Evolutionary conservation across 169 alveolate species (phyloP), one percentile per base, ranked within the genome.

Genomic region (Perkinsus olseni): DNA sequence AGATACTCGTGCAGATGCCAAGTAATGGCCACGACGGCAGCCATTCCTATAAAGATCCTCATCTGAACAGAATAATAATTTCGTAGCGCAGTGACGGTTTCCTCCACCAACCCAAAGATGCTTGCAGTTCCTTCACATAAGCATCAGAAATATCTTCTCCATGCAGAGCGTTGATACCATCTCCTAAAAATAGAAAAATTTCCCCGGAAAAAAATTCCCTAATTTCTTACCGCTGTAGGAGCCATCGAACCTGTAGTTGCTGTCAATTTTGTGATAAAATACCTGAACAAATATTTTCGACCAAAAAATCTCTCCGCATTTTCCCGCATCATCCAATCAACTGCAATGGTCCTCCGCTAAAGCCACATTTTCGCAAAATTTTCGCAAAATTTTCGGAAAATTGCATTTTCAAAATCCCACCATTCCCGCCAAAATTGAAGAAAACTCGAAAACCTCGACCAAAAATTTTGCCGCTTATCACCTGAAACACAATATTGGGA

Each of bases 191-290:
- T 3, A 11, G 11, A 3, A 40, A 40, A 40, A 40, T 40, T 40
- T 40, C 50, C 50, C 50, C 11, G 50, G 11, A 40, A 40, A 40
- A 3, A 40, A 40, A 6, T 40, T 40, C 11, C 50, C 11, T 11
- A 40, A 62, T 0, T 62, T 62, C 31, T 62, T 62, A 62, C 82
- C 82, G 31, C 82, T 28, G 17, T 62, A 62, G 1, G 82, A 62
- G 31, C 82, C 82, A 24, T 62, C 82, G 17, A 62, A 62, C 17
- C 82, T 62, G 34, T 62, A 62, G 17, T 62, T 62, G 82, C 82
- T 62, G 95, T 74, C 96, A 24, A 62, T 62, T 74, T 97, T 97
- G 93, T 97, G 98, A 50, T 96, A 95, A 91, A 97, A 97, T 38
- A 96, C 96, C 82, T 62, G 82, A 62, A 62, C 4, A 62, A 21